Percentiles rank a stretch among this genome's conserved stretches.
Conservation (phyloP, 305 asterid genomes). For the Rubia balearica region DNA sequence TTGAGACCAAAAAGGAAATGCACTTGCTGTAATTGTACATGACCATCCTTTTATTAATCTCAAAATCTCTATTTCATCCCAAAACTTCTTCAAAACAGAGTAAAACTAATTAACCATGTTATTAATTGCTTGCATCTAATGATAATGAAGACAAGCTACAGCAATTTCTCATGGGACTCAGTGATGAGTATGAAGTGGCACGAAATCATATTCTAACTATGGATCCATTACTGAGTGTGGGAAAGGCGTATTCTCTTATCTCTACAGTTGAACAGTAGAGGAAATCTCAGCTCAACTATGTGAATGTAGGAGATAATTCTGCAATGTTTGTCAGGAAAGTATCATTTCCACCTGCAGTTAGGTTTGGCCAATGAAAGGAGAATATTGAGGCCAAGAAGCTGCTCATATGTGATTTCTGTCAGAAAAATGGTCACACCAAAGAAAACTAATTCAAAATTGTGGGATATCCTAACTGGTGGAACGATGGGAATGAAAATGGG, state of each 20-base stretch:
- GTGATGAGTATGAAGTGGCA: neutral
- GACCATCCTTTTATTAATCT: too few species aligned
- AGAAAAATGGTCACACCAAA: neutral
- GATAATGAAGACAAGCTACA: too few species aligned
- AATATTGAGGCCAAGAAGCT: neutral
- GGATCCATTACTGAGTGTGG: neutral
- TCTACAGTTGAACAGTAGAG: neutral
- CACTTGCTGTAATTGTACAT: too few species aligned
- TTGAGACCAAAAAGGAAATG: too few species aligned
- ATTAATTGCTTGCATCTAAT: too few species aligned
- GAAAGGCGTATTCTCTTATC: neutral
- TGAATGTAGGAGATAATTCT: too few species aligned
- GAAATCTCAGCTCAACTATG: too few species aligned
- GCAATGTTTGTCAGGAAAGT: too few species aligned
- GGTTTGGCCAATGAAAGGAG: neutral
- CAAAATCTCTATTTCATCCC: too few species aligned
- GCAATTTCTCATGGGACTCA: neutral
- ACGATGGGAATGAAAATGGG: neutral
- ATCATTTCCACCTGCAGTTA: too few species aligned
- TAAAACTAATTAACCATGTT: too few species aligned
- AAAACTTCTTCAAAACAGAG: too few species aligned
- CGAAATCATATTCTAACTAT: neutral
- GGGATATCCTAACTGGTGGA: neutral
- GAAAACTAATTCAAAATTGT: neutral
- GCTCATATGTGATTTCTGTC: neutral